A percentile compares a stretch with the other conserved stretches of the same genome.
These are phyloP conservation scores for Salvia hispanica DNA, from an alignment of 257 asterid genomes.

Conservation along the genomic window DNA sequence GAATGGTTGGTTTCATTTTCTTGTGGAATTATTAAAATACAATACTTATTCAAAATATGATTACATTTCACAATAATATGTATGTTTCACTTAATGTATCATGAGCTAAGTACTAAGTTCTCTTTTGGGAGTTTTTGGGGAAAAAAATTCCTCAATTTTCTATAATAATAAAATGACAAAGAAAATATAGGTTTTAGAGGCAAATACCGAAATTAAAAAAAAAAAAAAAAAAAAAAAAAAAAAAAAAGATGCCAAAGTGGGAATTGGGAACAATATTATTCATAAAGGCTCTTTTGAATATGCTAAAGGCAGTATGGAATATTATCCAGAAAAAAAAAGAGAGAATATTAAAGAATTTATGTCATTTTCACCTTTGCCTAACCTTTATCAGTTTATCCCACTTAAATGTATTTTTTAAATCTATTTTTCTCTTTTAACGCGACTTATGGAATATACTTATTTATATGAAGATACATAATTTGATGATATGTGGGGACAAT, in stretches of 20 bases:
- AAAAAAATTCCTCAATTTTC: too few relatives aligned
- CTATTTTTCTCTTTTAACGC: not conserved
- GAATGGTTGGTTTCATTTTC: too few relatives aligned
- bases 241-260: not conserved
- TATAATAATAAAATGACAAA: too few relatives aligned
- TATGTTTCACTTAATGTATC: too few relatives aligned
- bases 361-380: conserved; percentile 26
- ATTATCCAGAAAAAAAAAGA: conserved; percentile 18
- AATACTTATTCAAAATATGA: too few relatives aligned
- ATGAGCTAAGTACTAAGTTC: not conserved
- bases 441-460: not conserved
- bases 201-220: too few relatives aligned
- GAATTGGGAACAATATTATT: conserved; percentile 29
- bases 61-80: too few relatives aligned
- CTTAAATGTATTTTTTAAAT: not conserved
- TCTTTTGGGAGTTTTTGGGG: not conserved
- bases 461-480: not conserved
- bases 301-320: conserved; percentile 37
- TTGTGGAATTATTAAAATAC: too few relatives aligned
- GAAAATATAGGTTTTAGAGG: too few relatives aligned
- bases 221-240: too few relatives aligned
- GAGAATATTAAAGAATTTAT: not conserved
- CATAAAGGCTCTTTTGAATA: conserved; percentile 10
- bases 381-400: conserved; percentile 39
- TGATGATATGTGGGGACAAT: not conserved